Evolutionary conservation across 2,329 filamentous ascomycete species (phyloP), one percentile per base, ranked within the genome.

Genomic region (Neofusicoccum umdonicola): DNA sequence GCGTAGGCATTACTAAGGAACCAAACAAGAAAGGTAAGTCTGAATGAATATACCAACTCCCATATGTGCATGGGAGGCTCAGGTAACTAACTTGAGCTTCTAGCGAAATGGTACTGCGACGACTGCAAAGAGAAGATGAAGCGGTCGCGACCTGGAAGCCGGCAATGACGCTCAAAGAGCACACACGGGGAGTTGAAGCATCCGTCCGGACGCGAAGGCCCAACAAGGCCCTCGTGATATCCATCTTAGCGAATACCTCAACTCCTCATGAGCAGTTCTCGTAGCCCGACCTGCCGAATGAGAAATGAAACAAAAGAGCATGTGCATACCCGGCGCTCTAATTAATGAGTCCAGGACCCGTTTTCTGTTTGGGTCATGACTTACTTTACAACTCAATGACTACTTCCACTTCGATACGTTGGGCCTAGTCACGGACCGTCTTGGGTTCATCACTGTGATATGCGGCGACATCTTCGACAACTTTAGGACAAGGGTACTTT

Each of bases 1-100:
- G 87, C 69, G 85, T 88, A 60, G 84, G 85, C 19, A 77, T 89
- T 70, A 85, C 82, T 48, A 83, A 84, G 69, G 84, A 87, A 68
- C 87, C 87, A 0, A 80, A 80, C 54, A 83, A 84, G 66, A 84
- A 82, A 34, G 74, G 78, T 72, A 63, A 69, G 71, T 72, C 39
- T 15, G 27, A 7, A 31, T 7, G 27, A 31, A 13, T 27, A 8
- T 19, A 13, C 1, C 1, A 39, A 6, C 13, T 12, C 13, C 37
- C 37, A 5, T 17, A 8, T 34, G 27, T 31, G 27, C 27, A 27
- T 48, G 44, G 13, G 35, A 15, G 19, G 2, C 17, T 19, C 3
- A 13, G 17, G 45, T 35, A 11, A 27, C 51, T 66, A 31, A 66
- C 44, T 12, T 15, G 69, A 70, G n/a, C 68, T 27, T 6, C n/a